Conservation (phyloP, 768 basidiomycete species). For the Boletus bicolor region DNA sequence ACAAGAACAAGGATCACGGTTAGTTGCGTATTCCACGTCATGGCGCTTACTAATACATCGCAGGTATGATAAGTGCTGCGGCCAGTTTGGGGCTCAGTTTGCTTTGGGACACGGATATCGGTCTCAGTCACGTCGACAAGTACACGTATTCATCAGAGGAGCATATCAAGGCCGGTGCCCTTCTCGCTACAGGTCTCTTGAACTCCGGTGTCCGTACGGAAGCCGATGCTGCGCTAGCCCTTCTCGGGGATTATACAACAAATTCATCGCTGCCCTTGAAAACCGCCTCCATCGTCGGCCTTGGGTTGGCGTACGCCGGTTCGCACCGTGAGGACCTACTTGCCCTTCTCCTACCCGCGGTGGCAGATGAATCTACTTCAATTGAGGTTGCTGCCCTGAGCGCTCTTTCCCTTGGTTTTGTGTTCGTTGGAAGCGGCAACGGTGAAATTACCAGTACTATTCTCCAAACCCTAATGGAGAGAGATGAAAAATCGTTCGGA, state of each 20-base stretch:
- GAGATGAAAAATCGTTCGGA: conserved; percentile 67
- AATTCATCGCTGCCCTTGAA: conserved; percentile 82
- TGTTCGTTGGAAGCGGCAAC: conserved; percentile 93
- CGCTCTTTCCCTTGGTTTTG: conserved; percentile 87
- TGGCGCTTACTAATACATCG: conserved; percentile 1
- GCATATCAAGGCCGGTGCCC: conserved; percentile 95
- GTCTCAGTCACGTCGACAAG: conserved; percentile 92
- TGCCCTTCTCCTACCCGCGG: conserved; percentile 69
- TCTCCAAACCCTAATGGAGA: conserved; percentile 88
- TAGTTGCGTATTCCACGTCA: conserved; percentile 14
- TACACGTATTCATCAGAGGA: conserved; percentile 97
- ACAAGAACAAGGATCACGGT: conserved; percentile 99
- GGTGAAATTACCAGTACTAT: conserved; percentile 90
- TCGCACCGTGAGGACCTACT: conserved; percentile 86
- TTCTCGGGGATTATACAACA: conserved; percentile 86
- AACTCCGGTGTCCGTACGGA: conserved; percentile 89
- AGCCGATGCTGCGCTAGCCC: conserved; percentile 86
- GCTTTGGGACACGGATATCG: conserved; percentile 95
- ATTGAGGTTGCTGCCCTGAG: conserved; percentile 90
- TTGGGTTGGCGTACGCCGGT: conserved; percentile 94
- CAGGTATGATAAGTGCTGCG: conserved; percentile 94
- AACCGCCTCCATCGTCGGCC: conserved; percentile 85
- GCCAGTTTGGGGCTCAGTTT: conserved; percentile 91
- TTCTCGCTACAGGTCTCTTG: conserved; percentile 91
- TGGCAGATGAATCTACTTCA: conserved; percentile 75